These are phyloP conservation scores for Tinospora cordifolia DNA, from an alignment of 164 flowering plant genomes.

Conservation along the genomic window DNA sequence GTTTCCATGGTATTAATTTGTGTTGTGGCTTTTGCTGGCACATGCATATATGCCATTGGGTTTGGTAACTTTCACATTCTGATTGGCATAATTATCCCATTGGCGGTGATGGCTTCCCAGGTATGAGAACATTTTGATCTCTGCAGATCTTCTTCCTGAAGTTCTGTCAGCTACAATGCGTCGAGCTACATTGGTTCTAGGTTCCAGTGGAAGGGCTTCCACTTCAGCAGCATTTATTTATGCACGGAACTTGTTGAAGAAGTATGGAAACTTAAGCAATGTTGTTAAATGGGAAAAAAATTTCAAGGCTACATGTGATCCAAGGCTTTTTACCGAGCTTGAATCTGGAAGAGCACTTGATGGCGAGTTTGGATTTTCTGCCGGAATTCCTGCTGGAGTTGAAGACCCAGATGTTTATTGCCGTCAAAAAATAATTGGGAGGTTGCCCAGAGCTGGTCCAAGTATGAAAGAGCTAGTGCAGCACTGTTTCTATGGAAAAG, in stretches of 20 bases:
- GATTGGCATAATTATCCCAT: background rate
- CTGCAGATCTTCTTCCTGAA: constrained; percentile 80
- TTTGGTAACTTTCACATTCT: background rate
- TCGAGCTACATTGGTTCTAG: constrained; percentile 47
- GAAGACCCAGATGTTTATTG: constrained; percentile 78
- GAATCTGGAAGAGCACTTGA: constrained; percentile 64
- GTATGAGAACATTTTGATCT: constrained; percentile 74
- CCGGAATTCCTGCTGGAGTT: constrained; percentile 70
- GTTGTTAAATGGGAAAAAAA: constrained; percentile 81
- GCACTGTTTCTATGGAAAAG: constrained; percentile 49
- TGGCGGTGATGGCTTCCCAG: constrained; percentile 31
- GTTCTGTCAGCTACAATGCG: constrained; percentile 55
- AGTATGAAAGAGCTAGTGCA: constrained; percentile 83
- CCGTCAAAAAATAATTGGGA: constrained; percentile 67
- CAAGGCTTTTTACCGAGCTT: constrained; percentile 74
- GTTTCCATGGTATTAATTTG: background rate
- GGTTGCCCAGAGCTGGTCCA: constrained; percentile 64
- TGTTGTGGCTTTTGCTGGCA: background rate
- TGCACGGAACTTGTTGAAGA: constrained; percentile 64
- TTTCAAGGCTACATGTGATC: constrained; percentile 71
- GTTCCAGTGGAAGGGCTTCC: constrained; percentile 64
- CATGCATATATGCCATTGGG: background rate
- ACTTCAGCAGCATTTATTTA: constrained; percentile 52
- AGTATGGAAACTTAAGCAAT: constrained; percentile 56
- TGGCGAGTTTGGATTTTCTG: constrained; percentile 58